These are phyloP conservation scores for Aristolochia contorta DNA, from an alignment of 164 flowering plant species.

Conservation along the genomic window DNA sequence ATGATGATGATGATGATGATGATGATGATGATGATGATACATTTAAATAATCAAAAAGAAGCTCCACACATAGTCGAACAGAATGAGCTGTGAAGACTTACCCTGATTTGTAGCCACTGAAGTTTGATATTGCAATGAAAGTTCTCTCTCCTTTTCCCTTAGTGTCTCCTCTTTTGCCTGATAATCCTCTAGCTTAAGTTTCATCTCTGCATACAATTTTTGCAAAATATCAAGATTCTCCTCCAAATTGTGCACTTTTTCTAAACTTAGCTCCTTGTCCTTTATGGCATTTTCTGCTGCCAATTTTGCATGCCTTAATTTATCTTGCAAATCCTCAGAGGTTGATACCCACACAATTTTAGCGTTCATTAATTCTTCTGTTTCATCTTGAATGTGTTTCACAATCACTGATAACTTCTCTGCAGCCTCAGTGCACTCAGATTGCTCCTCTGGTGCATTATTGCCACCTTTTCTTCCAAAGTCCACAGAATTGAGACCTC, in stretches of 20 bases:
- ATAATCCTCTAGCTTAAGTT: slow-evolving; percentile 30
- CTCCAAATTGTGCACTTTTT: slow-evolving; percentile 40
- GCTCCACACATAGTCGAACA: not conserved
- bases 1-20: too few species aligned
- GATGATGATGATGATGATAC: too few species aligned
- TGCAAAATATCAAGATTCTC: slow-evolving; percentile 35
- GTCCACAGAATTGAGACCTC: slow-evolving; percentile 19
- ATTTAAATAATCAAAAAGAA: too few species aligned
- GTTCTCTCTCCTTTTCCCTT: slow-evolving; percentile 51
- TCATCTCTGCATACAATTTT: slow-evolving; percentile 33
- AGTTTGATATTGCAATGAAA: slow-evolving; percentile 21
- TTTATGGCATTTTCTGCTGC: slow-evolving; percentile 28
- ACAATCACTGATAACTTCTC: slow-evolving; percentile 32
- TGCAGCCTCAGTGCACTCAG: slow-evolving; percentile 20
- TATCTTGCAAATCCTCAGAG: slow-evolving; percentile 38
- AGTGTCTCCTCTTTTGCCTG: slow-evolving; percentile 27
- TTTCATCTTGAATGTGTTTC: slow-evolving; percentile 26
- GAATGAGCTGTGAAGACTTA: slow-evolving; percentile 14
- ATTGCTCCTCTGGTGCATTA: slow-evolving; percentile 12
- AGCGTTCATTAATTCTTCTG: slow-evolving; percentile 27
- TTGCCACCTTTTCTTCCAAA: slow-evolving; percentile 13
- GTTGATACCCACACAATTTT: slow-evolving; percentile 21
- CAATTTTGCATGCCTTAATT: slow-evolving; percentile 27
- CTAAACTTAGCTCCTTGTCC: slow-evolving; percentile 37
- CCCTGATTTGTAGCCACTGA: slow-evolving; percentile 43